phyloP scores from a whole-genome alignment of 306 rosid species.

The Psophocarpus tetragonolobus region DNA sequence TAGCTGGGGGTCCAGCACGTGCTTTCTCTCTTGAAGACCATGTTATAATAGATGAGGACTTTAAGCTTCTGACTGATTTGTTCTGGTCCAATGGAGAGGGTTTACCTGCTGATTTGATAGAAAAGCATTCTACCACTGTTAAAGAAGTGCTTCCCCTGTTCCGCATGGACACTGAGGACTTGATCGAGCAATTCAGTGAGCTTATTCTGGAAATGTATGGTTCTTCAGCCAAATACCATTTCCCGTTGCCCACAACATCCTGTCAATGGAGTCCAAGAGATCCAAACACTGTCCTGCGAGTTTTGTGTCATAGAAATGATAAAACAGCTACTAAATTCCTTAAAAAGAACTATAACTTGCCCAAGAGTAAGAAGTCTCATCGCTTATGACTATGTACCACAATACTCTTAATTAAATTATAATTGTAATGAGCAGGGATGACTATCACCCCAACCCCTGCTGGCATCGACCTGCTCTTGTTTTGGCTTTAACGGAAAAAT shows the following conservation, averaged over 20 bases:
- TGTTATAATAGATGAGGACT: conserved; percentile 66
- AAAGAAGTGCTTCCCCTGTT: conserved; percentile 58
- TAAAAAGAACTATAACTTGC: conserved; percentile 72
- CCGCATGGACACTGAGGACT: conserved; percentile 44
- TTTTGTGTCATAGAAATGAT: conserved; percentile 68
- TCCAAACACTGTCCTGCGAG: conserved; percentile 77
- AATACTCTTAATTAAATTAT: not conserved
- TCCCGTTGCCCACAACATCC: conserved; percentile 69
- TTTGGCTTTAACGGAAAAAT: too few species aligned
- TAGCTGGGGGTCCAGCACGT: conserved; percentile 89
- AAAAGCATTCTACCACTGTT: conserved; percentile 47
- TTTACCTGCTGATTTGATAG: conserved; percentile 64
- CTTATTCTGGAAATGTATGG: conserved; percentile 43
- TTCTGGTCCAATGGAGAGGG: conserved; percentile 92
- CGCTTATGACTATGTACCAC: not conserved
- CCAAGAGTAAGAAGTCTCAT: conserved; percentile 63
- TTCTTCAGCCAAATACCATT: conserved; percentile 52
- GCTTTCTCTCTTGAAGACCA: conserved; percentile 60
- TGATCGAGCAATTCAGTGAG: conserved; percentile 56
- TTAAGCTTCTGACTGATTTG: conserved; percentile 64
- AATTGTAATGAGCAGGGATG: too few species aligned
- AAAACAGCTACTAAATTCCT: conserved; percentile 78
- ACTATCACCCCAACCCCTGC: too few species aligned
- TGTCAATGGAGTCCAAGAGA: conserved; percentile 69
- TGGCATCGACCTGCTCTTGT: too few species aligned